Percentiles rank a stretch among this genome's conserved stretches.
Evolutionary conservation across 2,329 filamentous ascomycete species (phyloP).

Genomic region (Dryadomyces quercus-mongolicae): DNA sequence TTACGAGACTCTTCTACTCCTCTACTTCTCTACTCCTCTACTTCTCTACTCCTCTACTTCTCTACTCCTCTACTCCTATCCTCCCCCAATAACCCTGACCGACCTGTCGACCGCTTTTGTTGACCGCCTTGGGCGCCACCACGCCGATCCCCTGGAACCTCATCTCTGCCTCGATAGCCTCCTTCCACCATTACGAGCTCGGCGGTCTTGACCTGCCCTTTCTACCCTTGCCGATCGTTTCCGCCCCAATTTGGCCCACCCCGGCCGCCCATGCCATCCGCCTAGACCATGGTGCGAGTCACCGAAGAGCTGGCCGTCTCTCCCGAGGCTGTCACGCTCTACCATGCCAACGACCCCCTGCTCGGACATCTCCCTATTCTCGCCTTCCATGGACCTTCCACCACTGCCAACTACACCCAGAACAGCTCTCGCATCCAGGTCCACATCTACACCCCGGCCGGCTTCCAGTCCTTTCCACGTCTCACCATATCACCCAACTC

Average conservation of each 20-base stretch:
- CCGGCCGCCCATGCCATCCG: slow-evolving; percentile 23
- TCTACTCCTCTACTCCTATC: too few relatives aligned
- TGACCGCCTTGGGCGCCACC: neutral
- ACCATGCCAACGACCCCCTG: slow-evolving; percentile 76
- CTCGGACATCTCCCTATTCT: slow-evolving; percentile 72
- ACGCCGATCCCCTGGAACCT: too few relatives aligned
- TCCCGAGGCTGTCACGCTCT: slow-evolving; percentile 72
- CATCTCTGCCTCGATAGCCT: too few relatives aligned
- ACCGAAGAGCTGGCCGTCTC: slow-evolving; percentile 68
- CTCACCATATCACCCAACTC: slow-evolving; percentile 90
- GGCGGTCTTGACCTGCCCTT: neutral
- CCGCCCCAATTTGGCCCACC: neutral
- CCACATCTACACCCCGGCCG: slow-evolving; percentile 81
- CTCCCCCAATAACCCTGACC: too few relatives aligned
- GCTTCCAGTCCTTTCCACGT: slow-evolving; percentile 79
- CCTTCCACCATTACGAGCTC: too few relatives aligned
- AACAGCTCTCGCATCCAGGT: slow-evolving; percentile 91
- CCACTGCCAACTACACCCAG: slow-evolving; percentile 73
- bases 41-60: too few relatives aligned
- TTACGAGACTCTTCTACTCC: too few relatives aligned
- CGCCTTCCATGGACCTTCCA: slow-evolving; percentile 85
- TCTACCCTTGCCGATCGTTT: neutral
- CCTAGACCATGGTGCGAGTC: slow-evolving; percentile 64
- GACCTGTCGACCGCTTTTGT: neutral
- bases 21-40: too few relatives aligned